These are phyloP conservation scores for Aspergillus sp. DNA, from an alignment of 2,329 filamentous ascomycete species.

Conservation along the genomic window DNA sequence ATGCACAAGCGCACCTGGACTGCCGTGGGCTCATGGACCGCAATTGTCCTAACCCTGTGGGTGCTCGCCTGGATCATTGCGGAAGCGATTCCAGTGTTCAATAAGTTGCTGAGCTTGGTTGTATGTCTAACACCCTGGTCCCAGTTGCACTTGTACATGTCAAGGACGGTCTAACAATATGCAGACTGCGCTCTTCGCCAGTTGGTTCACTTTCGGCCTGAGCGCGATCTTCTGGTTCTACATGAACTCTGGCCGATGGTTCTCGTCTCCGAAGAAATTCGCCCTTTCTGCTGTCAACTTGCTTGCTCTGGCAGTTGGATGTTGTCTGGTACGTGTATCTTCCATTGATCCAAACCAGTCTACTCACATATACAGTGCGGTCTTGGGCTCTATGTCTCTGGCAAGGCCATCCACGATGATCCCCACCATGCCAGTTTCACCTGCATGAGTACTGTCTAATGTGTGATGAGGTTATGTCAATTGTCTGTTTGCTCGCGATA, in stretches of 20 bases:
- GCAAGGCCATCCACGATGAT: slow-evolving; percentile 38
- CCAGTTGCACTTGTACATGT: too few species aligned
- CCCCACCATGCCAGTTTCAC: slow-evolving; percentile 35
- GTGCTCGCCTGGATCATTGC: slow-evolving; percentile 67
- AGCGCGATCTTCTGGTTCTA: slow-evolving; percentile 43
- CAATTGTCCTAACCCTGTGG: slow-evolving; percentile 59
- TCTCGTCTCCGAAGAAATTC: slow-evolving; percentile 35
- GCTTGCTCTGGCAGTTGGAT: slow-evolving; percentile 25
- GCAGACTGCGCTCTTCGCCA: slow-evolving; percentile 61
- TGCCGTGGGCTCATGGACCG: slow-evolving; percentile 61
- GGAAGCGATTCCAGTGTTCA: slow-evolving; percentile 70
- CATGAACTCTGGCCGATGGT: slow-evolving; percentile 38
- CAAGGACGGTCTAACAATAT: neutral
- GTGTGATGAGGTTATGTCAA: slow-evolving; percentile 13
- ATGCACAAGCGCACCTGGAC: slow-evolving; percentile 54
- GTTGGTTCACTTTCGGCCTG: slow-evolving; percentile 63
- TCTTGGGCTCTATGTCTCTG: slow-evolving; percentile 39
- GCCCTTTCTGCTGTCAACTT: slow-evolving; percentile 31
- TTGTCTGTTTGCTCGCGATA: neutral
- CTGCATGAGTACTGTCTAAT: slow-evolving; percentile 28
- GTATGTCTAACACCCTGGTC: slow-evolving; percentile 20
- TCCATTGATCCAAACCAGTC: neutral
- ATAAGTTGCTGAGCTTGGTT: slow-evolving; percentile 65
- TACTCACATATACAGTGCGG: slow-evolving; percentile 26
- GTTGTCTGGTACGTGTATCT: slow-evolving; percentile 23